Base-by-base conservation (phyloP, 768 basidiomycete species). In the Auriculariales sp. region DNA sequence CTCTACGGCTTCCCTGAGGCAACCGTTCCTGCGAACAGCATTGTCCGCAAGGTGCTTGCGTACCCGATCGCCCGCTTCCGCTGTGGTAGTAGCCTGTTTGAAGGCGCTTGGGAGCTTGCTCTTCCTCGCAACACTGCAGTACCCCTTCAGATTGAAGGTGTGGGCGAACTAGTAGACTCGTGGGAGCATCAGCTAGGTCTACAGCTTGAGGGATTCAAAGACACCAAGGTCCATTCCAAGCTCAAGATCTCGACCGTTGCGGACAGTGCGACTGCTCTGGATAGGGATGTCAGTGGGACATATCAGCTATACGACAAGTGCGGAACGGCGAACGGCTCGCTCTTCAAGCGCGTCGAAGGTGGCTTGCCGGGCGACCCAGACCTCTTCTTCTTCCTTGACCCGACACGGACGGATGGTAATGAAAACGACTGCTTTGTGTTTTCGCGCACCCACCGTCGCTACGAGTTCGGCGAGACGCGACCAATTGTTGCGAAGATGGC, bases 161-260 rank as follows among this genome's bases (percentile, higher is more conserved):
- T 63, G 14, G 84, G 79, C 22, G 78, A 83, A 28, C 69, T 74
- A 5, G 83, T 90, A 0, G 83, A 86, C 9, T 79, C 83, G 4
- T 97, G 92, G 91, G n/a, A 89, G 58, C 74, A 79, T 15, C 75
- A 80, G 25, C 72, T 97, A 27, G 92, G 91, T 4, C 67, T 95
- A 22, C 63, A 68, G 31, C 74, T 70, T 6, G 75, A 77, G 9
- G 73, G 79, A 35, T 81, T 80, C 64, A 78, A 72, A 51, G 78
- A 80, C 42, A 78, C 77, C 58, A 66, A 66, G 55, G 81, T 93
- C 12, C 77, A 80, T 61, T 75, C 85, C 0, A 66, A 72, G 48
- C 55, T 95, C 25, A 69, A 78, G 54, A 66, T 97, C 30, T 65
- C 70, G n/a, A 76, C 83, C 3, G 68, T 75, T 0, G 56, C 63